Conservation (phyloP, 2,329 filamentous ascomycete genomes). For the Scorias spongiosa region DNA sequence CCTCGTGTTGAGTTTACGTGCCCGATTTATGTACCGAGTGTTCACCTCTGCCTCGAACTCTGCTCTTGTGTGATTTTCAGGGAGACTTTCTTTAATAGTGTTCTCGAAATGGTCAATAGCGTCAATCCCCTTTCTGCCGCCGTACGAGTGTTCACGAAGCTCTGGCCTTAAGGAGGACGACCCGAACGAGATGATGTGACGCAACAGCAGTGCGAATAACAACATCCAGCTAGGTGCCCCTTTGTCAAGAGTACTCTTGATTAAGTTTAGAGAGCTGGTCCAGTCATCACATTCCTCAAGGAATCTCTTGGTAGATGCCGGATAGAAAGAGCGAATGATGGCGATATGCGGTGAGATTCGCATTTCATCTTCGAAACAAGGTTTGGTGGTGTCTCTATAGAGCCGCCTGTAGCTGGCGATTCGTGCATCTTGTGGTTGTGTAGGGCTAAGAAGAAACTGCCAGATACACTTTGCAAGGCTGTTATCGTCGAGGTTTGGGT, state of each 20-base stretch:
- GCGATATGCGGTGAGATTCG: not conserved
- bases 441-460: not conserved
- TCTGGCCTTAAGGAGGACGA: not conserved
- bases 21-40: not conserved
- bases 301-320: not conserved
- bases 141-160: not conserved
- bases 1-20: not conserved
- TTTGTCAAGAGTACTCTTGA: not conserved
- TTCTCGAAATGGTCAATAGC: not conserved
- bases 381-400: not conserved
- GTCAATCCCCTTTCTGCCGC: not conserved
- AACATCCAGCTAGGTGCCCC: not conserved
- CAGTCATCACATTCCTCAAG: not conserved
- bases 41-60: not conserved
- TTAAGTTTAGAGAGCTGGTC: not conserved
- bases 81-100: not conserved
- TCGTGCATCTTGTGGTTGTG: not conserved
- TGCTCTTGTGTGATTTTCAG: not conserved
- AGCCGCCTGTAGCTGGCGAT: not conserved
- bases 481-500: not conserved
- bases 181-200: not conserved
- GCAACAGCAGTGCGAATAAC: not conserved
- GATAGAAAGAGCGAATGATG: not conserved
- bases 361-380: not conserved
- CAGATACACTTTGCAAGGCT: not conserved